Evolutionary conservation across 2,329 filamentous ascomycete species (phyloP).

Genomic region (Botrytis pseudocinerea): DNA sequence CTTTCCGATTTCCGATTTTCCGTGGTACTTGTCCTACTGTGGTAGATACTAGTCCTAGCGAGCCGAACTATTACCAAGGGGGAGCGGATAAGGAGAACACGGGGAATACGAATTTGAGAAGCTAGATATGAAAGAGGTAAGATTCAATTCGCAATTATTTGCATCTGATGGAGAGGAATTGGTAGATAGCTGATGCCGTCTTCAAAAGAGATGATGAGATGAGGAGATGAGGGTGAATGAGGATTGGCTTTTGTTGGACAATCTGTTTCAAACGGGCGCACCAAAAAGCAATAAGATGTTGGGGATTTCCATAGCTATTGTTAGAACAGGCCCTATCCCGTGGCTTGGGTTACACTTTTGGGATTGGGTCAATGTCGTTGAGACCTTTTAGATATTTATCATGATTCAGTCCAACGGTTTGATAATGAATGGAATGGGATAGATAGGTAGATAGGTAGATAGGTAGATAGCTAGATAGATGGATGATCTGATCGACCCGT

Average conservation of each 20-base stretch:
- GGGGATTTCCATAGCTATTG: slow-evolving; percentile 9
- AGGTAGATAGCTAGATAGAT: background rate
- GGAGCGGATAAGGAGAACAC: background rate
- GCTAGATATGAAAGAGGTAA: background rate
- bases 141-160: background rate
- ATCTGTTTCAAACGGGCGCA: background rate
- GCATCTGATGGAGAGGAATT: background rate
- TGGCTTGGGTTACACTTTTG: background rate
- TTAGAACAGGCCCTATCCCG: background rate
- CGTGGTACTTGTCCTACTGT: background rate
- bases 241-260: background rate
- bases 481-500: background rate
- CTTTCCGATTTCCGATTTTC: slow-evolving; percentile 5
- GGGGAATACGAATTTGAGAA: background rate
- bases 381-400: background rate
- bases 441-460: background rate
- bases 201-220: background rate
- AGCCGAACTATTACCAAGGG: background rate
- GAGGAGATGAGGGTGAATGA: background rate
- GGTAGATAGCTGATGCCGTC: background rate
- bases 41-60: background rate
- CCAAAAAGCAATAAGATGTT: background rate
- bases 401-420: background rate
- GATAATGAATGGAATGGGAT: background rate
- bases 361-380: slow-evolving; percentile 3